Evolutionary conservation across 305 asterid species (phyloP).

Genomic region (Fraxinus sp.): DNA sequence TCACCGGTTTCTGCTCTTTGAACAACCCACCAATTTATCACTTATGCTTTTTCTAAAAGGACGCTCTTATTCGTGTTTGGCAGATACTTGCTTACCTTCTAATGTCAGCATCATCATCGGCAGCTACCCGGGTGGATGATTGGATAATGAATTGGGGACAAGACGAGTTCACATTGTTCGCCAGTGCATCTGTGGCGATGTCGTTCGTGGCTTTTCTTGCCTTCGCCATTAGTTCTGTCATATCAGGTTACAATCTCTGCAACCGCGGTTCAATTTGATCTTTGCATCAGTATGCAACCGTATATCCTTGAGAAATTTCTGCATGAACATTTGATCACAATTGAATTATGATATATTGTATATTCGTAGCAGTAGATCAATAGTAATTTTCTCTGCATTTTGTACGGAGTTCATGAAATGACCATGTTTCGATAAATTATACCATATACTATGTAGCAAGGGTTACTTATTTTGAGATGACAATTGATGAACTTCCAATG

Average conservation of each 20-base stretch:
- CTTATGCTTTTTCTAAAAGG: not conserved
- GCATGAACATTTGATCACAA: constrained; percentile 2
- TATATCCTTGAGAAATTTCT: not conserved
- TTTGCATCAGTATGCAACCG: not conserved
- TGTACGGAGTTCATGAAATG: not conserved
- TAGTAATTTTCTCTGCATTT: not conserved
- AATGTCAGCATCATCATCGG: constrained; percentile 48
- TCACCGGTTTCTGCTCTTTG: not conserved
- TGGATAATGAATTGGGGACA: constrained; percentile 50
- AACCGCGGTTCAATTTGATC: constrained; percentile 26
- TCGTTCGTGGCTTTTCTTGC: constrained; percentile 40
- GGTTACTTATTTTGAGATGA: not conserved
- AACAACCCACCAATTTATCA: not conserved
- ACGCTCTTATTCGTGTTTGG: not conserved
- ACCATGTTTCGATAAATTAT: not conserved
- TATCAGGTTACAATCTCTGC: constrained; percentile 43
- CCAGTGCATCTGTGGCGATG: constrained; percentile 40
- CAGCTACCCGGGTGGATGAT: constrained; percentile 43
- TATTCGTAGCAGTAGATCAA: constrained; percentile 25
- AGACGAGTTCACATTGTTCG: constrained; percentile 45
- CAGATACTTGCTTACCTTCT: constrained; percentile 48
- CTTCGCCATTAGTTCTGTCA: constrained; percentile 41
- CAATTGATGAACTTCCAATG: not conserved
- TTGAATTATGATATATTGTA: constrained; percentile 30
- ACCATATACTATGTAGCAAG: not conserved